These are phyloP conservation scores for Prunus salicina DNA, from an alignment of 306 rosid genomes.

Conservation along the genomic window DNA sequence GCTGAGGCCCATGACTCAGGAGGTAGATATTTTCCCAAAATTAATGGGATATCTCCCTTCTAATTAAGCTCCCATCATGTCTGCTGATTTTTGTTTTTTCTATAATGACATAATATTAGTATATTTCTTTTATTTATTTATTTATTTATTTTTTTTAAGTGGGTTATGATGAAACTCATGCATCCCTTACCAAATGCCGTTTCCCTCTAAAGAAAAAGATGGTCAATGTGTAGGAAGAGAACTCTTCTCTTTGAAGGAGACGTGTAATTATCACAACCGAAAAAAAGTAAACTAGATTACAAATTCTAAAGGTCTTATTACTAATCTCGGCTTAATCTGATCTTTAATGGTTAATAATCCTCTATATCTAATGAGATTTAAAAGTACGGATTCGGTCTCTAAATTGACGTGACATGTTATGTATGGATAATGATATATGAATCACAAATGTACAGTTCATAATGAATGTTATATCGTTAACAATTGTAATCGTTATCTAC, in stretches of 20 bases:
- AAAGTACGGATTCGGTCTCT: not conserved
- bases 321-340: not conserved
- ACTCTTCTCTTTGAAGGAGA: not conserved
- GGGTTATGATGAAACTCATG: too few relatives aligned
- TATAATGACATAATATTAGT: too few relatives aligned
- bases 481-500: too few relatives aligned
- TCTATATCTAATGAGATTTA: not conserved
- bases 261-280: not conserved
- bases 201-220: not conserved
- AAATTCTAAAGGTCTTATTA: not conserved
- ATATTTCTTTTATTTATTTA: rapidly evolving
- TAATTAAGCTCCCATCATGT: not conserved
- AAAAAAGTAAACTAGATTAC: not conserved
- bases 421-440: not conserved
- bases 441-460: too few relatives aligned
- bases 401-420: not conserved
- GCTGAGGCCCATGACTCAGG: not conserved
- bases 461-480: too few relatives aligned
- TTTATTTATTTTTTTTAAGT: too few relatives aligned
- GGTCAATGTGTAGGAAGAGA: not conserved
- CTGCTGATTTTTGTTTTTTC: not conserved
- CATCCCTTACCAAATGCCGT: not conserved
- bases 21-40: not conserved
- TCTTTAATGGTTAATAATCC: not conserved
- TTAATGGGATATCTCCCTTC: not conserved